Percentiles rank a stretch among this genome's conserved stretches.
phyloP scores from a whole-genome alignment of 192 early-diverging fungal genomes.

The Rhizophagus sp. region DNA sequence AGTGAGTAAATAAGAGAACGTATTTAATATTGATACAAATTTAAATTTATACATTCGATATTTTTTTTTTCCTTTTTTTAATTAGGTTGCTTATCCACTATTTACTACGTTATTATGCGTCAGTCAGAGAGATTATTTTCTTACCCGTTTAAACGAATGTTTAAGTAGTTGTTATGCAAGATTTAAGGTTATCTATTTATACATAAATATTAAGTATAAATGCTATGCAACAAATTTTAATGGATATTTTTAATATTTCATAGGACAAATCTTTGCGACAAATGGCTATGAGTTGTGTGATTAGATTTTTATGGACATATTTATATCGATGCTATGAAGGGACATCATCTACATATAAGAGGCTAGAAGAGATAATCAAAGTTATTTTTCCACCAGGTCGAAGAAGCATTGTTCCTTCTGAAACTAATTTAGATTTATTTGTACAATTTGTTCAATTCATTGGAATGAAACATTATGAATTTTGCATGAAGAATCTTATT shows the following conservation, averaged over 20 bases:
- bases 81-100: constrained; percentile 79
- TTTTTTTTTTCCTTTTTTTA: neutral
- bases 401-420: constrained; percentile 58
- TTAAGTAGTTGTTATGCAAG: constrained; percentile 69
- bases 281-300: constrained; percentile 76
- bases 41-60: neutral
- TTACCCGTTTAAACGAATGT: constrained; percentile 71
- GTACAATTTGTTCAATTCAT: constrained; percentile 74
- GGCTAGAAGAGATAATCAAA: constrained; percentile 59
- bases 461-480: constrained; percentile 60
- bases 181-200: constrained; percentile 44
- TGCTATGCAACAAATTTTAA: neutral
- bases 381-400: constrained; percentile 65
- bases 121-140: constrained; percentile 86
- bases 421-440: constrained; percentile 67
- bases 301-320: constrained; percentile 91
- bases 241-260: neutral
- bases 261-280: constrained; percentile 72
- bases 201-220: neutral
- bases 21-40: neutral
- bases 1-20: neutral
- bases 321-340: constrained; percentile 87
- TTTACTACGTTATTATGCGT: constrained; percentile 89
- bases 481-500: constrained; percentile 68
- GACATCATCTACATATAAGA: constrained; percentile 48